phyloP scores from a whole-genome alignment of 2,329 filamentous ascomycete genomes.

The Arthrobotrys pseudoclavata region DNA sequence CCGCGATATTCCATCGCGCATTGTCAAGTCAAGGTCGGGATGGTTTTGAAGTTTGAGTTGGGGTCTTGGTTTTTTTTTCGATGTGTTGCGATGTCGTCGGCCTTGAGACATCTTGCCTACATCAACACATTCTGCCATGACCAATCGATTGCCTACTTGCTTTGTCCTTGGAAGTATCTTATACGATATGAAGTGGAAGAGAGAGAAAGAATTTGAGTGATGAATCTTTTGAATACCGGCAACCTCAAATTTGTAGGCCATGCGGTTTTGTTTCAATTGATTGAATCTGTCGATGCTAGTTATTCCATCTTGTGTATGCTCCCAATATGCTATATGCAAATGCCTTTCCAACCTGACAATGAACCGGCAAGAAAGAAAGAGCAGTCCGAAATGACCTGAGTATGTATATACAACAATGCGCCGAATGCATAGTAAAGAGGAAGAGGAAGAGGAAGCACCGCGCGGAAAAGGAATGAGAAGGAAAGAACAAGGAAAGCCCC shows the following conservation, averaged over 20 bases:
- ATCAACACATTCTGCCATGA: not conserved
- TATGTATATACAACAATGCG: conserved; percentile 42
- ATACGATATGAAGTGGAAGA: not conserved
- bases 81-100: conserved; percentile 40
- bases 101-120: not conserved
- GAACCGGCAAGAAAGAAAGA: conserved; percentile 38
- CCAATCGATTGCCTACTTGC: no score
- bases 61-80: not conserved
- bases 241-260: conserved; percentile 60
- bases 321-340: conserved; percentile 50
- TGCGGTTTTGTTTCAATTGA: conserved; percentile 59
- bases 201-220: not conserved
- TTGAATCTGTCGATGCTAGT: conserved; percentile 52
- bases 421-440: conserved; percentile 38
- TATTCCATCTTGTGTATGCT: conserved; percentile 42
- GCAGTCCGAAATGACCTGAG: conserved; percentile 6
- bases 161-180: no score
- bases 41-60: not conserved
- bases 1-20: conserved; percentile 29
- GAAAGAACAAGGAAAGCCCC: not conserved
- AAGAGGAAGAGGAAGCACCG: conserved; percentile 20
- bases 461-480: conserved; percentile 20
- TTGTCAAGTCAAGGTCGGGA: not conserved
- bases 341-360: conserved; percentile 40
- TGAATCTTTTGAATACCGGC: conserved; percentile 51